Conservation (phyloP, 2,329 filamentous ascomycete genomes). For the Fusarium algeriense region DNA sequence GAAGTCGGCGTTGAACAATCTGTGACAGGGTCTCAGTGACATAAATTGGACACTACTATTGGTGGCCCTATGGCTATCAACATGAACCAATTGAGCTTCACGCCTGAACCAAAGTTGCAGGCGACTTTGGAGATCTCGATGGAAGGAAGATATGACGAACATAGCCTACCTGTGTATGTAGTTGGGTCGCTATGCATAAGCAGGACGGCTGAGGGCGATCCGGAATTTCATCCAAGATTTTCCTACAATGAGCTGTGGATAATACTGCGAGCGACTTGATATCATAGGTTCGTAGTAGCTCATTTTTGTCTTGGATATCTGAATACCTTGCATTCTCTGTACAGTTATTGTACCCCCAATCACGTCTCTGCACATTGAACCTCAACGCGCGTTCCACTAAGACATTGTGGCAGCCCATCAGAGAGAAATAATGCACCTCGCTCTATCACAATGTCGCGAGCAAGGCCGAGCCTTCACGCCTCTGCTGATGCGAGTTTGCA, state of each 20-base stretch:
- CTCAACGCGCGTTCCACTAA: not conserved
- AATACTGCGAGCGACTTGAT: not conserved
- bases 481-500: not conserved
- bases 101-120: not conserved
- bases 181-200: not conserved
- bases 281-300: not conserved
- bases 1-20: not conserved
- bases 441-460: not conserved
- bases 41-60: not conserved
- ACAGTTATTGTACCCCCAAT: not conserved
- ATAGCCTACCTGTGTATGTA: not conserved
- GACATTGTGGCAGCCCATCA: not conserved
- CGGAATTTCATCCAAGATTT: not conserved
- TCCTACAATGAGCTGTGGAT: not conserved
- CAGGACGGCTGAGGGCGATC: not conserved
- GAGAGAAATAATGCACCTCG: not conserved
- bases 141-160: slow-evolving; percentile 8
- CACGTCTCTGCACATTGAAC: not conserved
- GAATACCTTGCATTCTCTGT: not conserved
- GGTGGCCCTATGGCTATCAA: not conserved
- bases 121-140: slow-evolving; percentile 18
- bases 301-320: not conserved
- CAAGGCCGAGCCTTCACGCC: not conserved
- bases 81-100: slow-evolving; percentile 1
- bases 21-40: not conserved